These are phyloP conservation scores for Penicillium taxi DNA, from an alignment of 495 filamentous ascomycete species.

Conservation along the genomic window DNA sequence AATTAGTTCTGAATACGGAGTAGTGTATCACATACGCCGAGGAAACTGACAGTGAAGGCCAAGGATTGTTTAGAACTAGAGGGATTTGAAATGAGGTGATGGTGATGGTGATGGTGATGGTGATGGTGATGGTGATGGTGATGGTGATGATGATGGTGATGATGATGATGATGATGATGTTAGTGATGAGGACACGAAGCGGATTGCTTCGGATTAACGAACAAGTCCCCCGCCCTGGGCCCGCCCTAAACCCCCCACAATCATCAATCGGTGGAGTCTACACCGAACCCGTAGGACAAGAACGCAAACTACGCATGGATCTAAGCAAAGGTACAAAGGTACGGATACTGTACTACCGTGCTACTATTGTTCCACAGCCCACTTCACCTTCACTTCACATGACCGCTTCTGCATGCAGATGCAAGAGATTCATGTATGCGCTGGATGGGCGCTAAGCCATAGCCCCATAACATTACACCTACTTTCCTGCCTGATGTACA, in stretches of 20 bases:
- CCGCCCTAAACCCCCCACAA: slow-evolving; percentile 15
- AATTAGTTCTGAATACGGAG: slow-evolving; percentile 12
- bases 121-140: no score
- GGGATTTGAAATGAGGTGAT: no score
- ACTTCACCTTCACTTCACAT: slow-evolving; percentile 19
- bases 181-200: no score
- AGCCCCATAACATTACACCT: slow-evolving; percentile 1
- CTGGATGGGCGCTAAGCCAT: slow-evolving; percentile 17
- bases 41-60: not conserved
- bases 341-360: not conserved
- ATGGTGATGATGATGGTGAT: no score
- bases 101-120: no score
- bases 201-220: no score
- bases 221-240: no score
- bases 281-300: slow-evolving; percentile 1
- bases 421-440: slow-evolving; percentile 24
- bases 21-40: slow-evolving; percentile 11
- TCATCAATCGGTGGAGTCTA: not conserved
- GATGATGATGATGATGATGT: no score
- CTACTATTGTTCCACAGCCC: not conserved
- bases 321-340: no score
- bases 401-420: slow-evolving; percentile 37
- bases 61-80: not conserved
- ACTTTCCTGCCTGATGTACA: slow-evolving; percentile 13
- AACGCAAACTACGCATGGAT: no score